These are phyloP conservation scores for Hebeloma cylindrosporum DNA, from an alignment of 768 basidiomycete genomes.

Conservation along the genomic window DNA sequence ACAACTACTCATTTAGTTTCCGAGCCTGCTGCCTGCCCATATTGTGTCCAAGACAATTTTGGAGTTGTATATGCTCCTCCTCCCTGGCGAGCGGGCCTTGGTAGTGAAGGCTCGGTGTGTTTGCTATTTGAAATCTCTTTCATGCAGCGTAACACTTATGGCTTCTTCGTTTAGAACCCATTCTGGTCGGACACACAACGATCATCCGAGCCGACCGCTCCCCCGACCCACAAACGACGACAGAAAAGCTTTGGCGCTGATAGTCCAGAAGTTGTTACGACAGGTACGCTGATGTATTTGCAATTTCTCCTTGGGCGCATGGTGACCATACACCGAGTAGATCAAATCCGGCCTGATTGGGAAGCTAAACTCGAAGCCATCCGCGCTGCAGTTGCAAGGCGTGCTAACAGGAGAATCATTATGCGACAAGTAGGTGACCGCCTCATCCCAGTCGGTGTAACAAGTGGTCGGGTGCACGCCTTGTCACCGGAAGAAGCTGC, in stretches of 20 bases:
- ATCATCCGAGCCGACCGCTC: slow-evolving; percentile 42
- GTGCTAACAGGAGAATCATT: slow-evolving; percentile 93
- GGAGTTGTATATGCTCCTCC: slow-evolving; percentile 88
- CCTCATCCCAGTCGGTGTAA: slow-evolving; percentile 95
- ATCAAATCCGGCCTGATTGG: slow-evolving; percentile 98
- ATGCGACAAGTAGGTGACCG: slow-evolving; percentile 99
- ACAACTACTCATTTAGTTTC: slow-evolving; percentile 94
- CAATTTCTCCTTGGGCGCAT: too few relatives aligned
- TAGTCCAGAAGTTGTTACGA: slow-evolving; percentile 88
- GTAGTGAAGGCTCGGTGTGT: slow-evolving; percentile 69
- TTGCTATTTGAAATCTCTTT: slow-evolving; percentile 1
- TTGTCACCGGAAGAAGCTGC: slow-evolving; percentile 61
- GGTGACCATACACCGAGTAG: slow-evolving; percentile 51
- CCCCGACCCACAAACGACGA: slow-evolving; percentile 64
- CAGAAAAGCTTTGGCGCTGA: slow-evolving; percentile 88
- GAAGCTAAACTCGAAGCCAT: slow-evolving; percentile 93
- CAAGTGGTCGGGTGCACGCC: slow-evolving; percentile 79
- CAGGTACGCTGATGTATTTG: too few relatives aligned
- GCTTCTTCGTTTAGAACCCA: slow-evolving; percentile 23
- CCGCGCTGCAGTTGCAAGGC: slow-evolving; percentile 91
- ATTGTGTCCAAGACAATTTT: slow-evolving; percentile 97
- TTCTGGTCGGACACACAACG: slow-evolving; percentile 54
- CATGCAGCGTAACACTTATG: slow-evolving; percentile 8
- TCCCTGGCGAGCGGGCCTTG: slow-evolving; percentile 77
- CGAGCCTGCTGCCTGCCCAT: slow-evolving; percentile 96